phyloP scores from a whole-genome alignment of 306 rosid genomes.

The Medicago lupulina region DNA sequence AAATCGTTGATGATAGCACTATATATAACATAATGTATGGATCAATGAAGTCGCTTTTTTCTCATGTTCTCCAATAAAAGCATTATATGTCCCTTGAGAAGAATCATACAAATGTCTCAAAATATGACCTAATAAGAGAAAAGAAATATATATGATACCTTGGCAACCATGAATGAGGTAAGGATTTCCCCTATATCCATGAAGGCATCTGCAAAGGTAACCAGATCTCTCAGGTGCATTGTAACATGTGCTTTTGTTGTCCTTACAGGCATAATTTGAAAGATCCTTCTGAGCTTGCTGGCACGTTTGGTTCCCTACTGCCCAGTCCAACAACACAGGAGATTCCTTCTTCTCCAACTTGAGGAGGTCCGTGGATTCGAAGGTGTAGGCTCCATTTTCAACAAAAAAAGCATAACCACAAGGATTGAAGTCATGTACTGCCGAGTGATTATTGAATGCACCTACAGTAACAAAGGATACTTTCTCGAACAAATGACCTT shows the following conservation, averaged over 20 bases:
- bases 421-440: background rate
- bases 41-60: background rate
- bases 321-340: background rate
- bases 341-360: background rate
- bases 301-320: slow-evolving; percentile 6
- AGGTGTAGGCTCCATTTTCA: slow-evolving; percentile 1
- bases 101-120: background rate
- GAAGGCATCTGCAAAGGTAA: background rate
- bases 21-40: background rate
- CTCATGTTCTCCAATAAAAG: background rate
- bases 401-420: slow-evolving; percentile 6
- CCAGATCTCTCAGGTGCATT: background rate
- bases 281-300: slow-evolving; percentile 1
- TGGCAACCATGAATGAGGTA: background rate
- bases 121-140: no score
- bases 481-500: background rate
- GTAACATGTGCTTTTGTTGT: background rate
- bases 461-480: background rate
- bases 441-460: background rate
- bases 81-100: background rate
- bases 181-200: slow-evolving; percentile 1
- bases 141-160: background rate
- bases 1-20: background rate
- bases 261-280: slow-evolving; percentile 3
- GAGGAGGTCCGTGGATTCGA: background rate